Base-by-base conservation (phyloP, 192 early-diverging fungal species). In the Allomyces arbusculus region DNA sequence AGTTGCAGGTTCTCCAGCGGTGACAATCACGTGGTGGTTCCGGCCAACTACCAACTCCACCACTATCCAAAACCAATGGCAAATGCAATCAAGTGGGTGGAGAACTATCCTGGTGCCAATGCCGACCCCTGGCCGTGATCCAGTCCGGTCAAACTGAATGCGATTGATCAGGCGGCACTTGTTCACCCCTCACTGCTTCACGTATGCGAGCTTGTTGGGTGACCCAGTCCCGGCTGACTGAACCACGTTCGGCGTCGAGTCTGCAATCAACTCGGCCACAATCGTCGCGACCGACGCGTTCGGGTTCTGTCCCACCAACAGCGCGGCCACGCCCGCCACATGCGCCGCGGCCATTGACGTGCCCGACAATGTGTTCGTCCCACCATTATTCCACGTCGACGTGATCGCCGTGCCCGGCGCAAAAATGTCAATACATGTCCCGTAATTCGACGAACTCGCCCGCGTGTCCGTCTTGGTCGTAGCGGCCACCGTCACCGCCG, bases 291-390 rank as follows among this genome's bases (percentile, higher is more conserved):
- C 16, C 45, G 45, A 50, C 7, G 19, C 12, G 45, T 19, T 19
- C 1, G 45, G 45, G 45, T 10, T 50, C 45, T 50, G 45, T 10
- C 12, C 12, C 4, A 58, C 16, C 16, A 58, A 10, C 4, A 58
- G 12, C 50, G 50, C 50, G 9, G 50, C 50, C 2, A 89, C 68
- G 68, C 89, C 89, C 65, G 79, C 80, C 68, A 85, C 85, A 64
- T 91, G 89, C n/a, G 89, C 87, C 1, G 83, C 77, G 1, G 89
- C 89, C 87, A 91, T 89, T 24, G 87, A 89, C 1, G 89, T 91
- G 66, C 89, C 89, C 63, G 85, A 87, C 66, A 91, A 81, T 62
- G 82, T 87, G 65, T 87, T 88, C 23, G 77, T 86, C 33, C 84
- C 84, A 25, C 62, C 64, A 10, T 74, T 69, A 23, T 66, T 70